Base-by-base conservation (phyloP, 768 basidiomycete species). In the Rhodosporidiobolus odoratus region DNA sequence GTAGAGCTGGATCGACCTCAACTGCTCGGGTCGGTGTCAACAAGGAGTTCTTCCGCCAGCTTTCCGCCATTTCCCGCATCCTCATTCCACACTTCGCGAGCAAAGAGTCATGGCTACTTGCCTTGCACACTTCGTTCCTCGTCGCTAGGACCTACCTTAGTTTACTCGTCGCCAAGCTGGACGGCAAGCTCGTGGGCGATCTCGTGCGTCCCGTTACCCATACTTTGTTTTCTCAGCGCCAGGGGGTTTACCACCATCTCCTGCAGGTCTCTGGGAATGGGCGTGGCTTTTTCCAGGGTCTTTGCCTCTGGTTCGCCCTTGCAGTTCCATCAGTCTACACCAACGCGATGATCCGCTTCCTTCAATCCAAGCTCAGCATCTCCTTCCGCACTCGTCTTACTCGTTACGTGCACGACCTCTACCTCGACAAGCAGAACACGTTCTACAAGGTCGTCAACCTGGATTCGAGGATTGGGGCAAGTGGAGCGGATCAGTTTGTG, bases 261-360 rank as follows among this genome's bases (percentile, higher is more conserved):
- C 27, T 58, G 2, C 69, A 86, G 85, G 85, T 92, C 52, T 90
- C 87, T 56, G 93, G 92, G 0, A 87, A 98, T 76, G 89, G 87
- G 0, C 84, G 84, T 60, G 92, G 91, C 0, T 97, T 97, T 78
- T 74, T 91, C 25, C 84, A 82, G 62, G 94, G 93, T 1, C 80
- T 98, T 1, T 88, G 82, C 0, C 82, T 91, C 64, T 98, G 95
- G 95, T 96, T 94, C 77, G 81, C 86, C 16, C 83, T 98, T 16
- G 92, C 93, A 3, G 84, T 98, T 34, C 95, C 95, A 0, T 92
- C 90, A 77, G 92, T 92, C 30, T 93, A 92, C 78, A 98, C 95
- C 0, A 98, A 98, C 78, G 88, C 91, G 3, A 92, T 97, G 91
- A 65, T 96, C 69, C 88, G 89, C 9, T 89, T 92, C 78, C 83